These are phyloP conservation scores for Alternaria tenuissima DNA, from an alignment of 2,329 filamentous ascomycete species.

Conservation along the genomic window DNA sequence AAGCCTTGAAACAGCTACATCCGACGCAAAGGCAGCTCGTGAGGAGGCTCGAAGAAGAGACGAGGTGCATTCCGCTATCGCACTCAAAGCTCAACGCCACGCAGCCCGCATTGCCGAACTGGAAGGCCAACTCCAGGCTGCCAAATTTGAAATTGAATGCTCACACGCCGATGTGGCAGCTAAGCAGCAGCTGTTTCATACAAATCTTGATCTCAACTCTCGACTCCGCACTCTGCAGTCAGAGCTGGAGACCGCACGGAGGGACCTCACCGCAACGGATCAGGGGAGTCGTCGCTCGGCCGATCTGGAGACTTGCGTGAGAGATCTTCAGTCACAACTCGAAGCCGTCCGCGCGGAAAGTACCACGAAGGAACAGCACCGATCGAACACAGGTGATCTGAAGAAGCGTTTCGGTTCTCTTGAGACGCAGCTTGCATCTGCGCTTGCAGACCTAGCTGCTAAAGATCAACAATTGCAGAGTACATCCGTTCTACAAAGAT, in stretches of 20 bases:
- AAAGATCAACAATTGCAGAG: constrained; percentile 7
- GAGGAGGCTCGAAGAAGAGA: constrained; percentile 29
- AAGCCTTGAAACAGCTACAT: constrained; percentile 37
- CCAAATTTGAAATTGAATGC: constrained; percentile 38
- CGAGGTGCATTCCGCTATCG: constrained; percentile 13
- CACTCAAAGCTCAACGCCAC: constrained; percentile 18
- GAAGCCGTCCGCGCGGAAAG: background rate
- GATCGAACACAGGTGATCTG: constrained; percentile 11
- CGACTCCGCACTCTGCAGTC: constrained; percentile 29
- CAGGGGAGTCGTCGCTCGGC: background rate
- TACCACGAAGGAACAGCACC: constrained; percentile 28
- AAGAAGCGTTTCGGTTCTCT: constrained; percentile 19
- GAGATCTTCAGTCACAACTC: constrained; percentile 3
- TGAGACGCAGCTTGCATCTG: background rate
- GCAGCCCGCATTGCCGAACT: constrained; percentile 29
- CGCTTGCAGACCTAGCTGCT: background rate
- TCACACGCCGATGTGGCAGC: constrained; percentile 34
- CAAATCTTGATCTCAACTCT: constrained; percentile 34
- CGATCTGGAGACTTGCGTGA: constrained; percentile 7
- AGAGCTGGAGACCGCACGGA: constrained; percentile 25
- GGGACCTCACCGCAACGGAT: background rate
- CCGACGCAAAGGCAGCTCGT: constrained; percentile 36
- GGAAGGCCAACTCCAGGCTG: constrained; percentile 31
- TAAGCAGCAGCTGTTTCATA: constrained; percentile 39
- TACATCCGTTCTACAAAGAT: background rate